Conservation (phyloP, 1,284 basidiomycete genomes). For the Naganishia cerealis region DNA sequence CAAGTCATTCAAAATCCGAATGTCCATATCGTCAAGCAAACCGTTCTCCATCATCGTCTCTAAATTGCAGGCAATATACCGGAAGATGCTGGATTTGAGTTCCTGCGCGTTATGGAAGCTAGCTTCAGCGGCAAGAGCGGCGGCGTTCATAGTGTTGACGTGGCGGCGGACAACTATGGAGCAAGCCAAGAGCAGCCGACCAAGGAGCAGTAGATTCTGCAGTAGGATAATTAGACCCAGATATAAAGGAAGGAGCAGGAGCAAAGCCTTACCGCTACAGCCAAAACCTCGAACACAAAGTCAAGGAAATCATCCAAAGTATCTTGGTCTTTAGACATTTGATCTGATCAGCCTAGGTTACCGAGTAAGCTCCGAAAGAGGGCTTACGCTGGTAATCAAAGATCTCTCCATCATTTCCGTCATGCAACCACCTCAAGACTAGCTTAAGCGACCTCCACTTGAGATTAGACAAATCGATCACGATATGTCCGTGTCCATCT, state of each 20-base stretch:
- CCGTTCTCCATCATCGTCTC: constrained; percentile 82
- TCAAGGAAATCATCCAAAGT: constrained; percentile 77
- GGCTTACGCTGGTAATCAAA: constrained; percentile 68
- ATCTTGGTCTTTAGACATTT: constrained; percentile 60
- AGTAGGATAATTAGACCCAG: not conserved
- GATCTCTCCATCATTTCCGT: constrained; percentile 70
- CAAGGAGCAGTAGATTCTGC: constrained; percentile 84
- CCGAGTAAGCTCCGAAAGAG: not conserved
- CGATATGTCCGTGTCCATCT: constrained; percentile 59
- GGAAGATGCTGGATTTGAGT: constrained; percentile 72
- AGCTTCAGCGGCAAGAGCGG: constrained; percentile 78
- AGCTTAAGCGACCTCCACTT: constrained; percentile 73
- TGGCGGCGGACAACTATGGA: constrained; percentile 71
- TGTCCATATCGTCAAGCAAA: constrained; percentile 71
- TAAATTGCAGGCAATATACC: constrained; percentile 79
- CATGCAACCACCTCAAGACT: constrained; percentile 77
- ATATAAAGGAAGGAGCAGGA: not conserved
- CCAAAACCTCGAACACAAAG: constrained; percentile 83
- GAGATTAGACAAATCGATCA: constrained; percentile 72
- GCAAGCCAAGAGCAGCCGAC: constrained; percentile 79
- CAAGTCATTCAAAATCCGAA: constrained; percentile 68
- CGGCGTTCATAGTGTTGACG: constrained; percentile 74
- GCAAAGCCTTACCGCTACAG: constrained; percentile 66
- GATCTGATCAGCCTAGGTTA: constrained; percentile 10
- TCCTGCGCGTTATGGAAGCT: constrained; percentile 71